Conservation (phyloP, 805 yeast species). For the Yarrowia sp. region DNA sequence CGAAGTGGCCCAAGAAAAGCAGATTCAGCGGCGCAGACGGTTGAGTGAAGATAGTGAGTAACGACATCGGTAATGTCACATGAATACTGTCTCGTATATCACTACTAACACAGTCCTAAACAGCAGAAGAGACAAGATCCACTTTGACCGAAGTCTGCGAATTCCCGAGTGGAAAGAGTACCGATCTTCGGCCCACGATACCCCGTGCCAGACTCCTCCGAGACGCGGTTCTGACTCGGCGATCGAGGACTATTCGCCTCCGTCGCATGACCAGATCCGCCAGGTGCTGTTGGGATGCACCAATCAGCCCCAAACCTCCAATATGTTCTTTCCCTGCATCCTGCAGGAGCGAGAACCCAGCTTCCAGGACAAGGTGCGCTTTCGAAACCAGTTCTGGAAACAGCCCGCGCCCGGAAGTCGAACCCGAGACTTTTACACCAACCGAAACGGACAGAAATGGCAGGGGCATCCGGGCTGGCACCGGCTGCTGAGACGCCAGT, state of each 20-base stretch:
- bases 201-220: not conserved
- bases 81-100: no score
- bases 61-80: no score
- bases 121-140: constrained; percentile 13
- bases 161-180: constrained; percentile 19
- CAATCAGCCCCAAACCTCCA: not conserved
- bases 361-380: constrained; percentile 8
- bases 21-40: constrained; percentile 29
- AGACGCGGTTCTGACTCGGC: constrained; percentile 13
- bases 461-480: constrained; percentile 33
- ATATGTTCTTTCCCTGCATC: constrained; percentile 5
- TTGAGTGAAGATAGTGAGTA: constrained; percentile 28
- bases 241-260: not conserved
- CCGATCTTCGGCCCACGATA: not conserved
- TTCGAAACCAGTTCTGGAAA: constrained; percentile 26
- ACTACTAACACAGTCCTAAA: not conserved
- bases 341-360: not conserved
- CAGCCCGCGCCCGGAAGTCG: constrained; percentile 30
- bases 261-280: not conserved
- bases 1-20: constrained; percentile 28
- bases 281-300: not conserved
- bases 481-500: constrained; percentile 31
- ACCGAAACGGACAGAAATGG: constrained; percentile 25
- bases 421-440: constrained; percentile 24
- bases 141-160: constrained; percentile 2